Base-by-base conservation (phyloP, 2,329 filamentous ascomycete genomes). In the Blastomyces gilchristii region DNA sequence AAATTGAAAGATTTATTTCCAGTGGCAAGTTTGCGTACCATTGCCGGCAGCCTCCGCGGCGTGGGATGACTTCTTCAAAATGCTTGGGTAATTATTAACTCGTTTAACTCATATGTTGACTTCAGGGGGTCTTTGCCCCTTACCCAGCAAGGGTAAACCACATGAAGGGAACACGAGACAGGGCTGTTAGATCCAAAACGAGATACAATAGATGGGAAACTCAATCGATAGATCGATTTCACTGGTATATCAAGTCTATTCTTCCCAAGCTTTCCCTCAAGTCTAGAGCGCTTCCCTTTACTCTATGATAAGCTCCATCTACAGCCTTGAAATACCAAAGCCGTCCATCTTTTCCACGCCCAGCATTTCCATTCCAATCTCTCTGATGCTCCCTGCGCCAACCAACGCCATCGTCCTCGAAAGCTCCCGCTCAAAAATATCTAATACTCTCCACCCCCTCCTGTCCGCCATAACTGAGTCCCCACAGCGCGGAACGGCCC, bases 401-500 rank as follows among this genome's bases (percentile, higher is more conserved):
- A 63, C 66, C 53, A 70, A 57, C 25, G 67, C 67, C 69, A 70
- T 70, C 0, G 67, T 68, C 22, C 68, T 63, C 31, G 41, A 61
- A 43, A 80, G 73, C 69, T 82, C 85, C 34, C 74, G 81, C 59
- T 84, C 70, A 22, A 85, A 67, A 0, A 81, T 78, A 60, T 77
- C 77, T 62, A 84, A 68, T 2, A 81, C 79, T 60, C 81, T 78
- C 79, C 1, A 82, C 84, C 11, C 85, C 84, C 50, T 79, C 75
- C 67, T 80, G 78, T 5, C 84, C 84, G 5, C 77, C 80, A 28
- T 85, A 77, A 1, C 78, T 80, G 16, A 87, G 71, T 0, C 83
- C 83, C 69, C 85, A 87, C 16, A 86, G 78, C 28, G 79, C 82
- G 4, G 84, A 83, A 62, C 84, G 72, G 2, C 82, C 83, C 11